Base-by-base conservation (phyloP, 345 rosid species). In the Syzygium grande region DNA sequence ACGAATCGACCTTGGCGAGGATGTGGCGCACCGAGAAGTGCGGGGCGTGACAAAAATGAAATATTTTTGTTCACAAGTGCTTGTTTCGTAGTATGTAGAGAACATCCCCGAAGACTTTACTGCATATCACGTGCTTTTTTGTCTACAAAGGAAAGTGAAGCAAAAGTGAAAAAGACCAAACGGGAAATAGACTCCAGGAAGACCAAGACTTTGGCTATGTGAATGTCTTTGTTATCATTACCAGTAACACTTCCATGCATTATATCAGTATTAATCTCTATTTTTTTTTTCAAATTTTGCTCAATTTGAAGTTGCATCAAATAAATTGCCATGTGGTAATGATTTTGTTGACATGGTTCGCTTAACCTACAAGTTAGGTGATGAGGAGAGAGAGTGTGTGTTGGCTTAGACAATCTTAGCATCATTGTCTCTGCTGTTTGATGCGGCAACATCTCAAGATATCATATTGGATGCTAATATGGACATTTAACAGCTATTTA, bases 391-490 rank as follows among this genome's bases (percentile, higher is more conserved):
- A 55, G 2, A 56, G 61, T 11, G 17, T 13, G 19, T 3, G 27
- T 56, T 22, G 61, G 61, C 61, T 56, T 56, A 56, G n/a, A 56
- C 0, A 56, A 56, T 56, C 61, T 56, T 56, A 3, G 5, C 61
- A 8, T 56, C 2, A 22, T 56, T 56, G 27, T 0, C 23, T 56
- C 23, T 22, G 12, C 10, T 11, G 12, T 11, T 0, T 56, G 0
- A 22, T 0, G 0, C 22, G n/a, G 23, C 61, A 56, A 22, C 61
- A 3, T 56, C n/a, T 56, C 1, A 22, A 0, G 3, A 0, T 56
- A 9, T 0, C n/a, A 0, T 1, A 3, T 0, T 10, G 2, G 12
- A 56, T 4, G 5, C 10, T 12, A 56, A 56, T 22, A 3, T 56
- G 61, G 27, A 56, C 61, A 56, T 9, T 56, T 56, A 56, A 56